Base-by-base conservation (phyloP, 306 rosid genomes). In the Sicyos baderoa region DNA sequence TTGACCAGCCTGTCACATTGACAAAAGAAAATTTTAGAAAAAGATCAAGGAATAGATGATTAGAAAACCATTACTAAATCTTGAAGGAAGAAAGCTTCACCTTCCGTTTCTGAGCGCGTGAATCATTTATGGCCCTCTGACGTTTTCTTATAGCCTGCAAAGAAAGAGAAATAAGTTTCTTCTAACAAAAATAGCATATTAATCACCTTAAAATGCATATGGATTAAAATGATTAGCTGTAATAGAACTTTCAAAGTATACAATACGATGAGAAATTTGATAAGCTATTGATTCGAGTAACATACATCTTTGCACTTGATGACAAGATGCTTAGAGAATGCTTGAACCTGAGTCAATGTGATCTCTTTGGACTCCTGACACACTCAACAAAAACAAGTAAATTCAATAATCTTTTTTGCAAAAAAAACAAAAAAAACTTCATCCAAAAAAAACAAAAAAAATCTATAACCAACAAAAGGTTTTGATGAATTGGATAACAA, bases 91-190 rank as follows among this genome's bases (percentile, higher is more conserved):
- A 77, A 78, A 55, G 51, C 73, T 78, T 75, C 75, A 92, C 98
- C 98, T 93, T 93, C 78, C 98, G 71, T 82, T 93, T 93, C 73
- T 88, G 89, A 83, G 88, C 97, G 75, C 96, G 96, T 72, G 98
- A 89, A 77, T 89, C 96, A 85, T 93, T 93, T 57, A 89, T 89
- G 79, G 97, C 96, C 82, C 98, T 86, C 5, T 85, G 84, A 76
- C 89, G 88, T 79, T 84, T 89, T 74, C 86, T 89, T 47, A 90
- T 83, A 16, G 97, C 95, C 98, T 93, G 84, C 45, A 85, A 76
- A 77, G 72, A 72, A 54, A 67, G 76, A 49, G 7, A 54, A 62
- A 49, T 19, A 47, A 63, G 75, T 75, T 47, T 51, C 65, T 75
- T 3, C 65, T 54, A 11, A 77, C 44, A 71, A 27, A 69, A 21